Conservation (phyloP, 495 filamentous ascomycete species). For the Cudoniella acicularis region DNA sequence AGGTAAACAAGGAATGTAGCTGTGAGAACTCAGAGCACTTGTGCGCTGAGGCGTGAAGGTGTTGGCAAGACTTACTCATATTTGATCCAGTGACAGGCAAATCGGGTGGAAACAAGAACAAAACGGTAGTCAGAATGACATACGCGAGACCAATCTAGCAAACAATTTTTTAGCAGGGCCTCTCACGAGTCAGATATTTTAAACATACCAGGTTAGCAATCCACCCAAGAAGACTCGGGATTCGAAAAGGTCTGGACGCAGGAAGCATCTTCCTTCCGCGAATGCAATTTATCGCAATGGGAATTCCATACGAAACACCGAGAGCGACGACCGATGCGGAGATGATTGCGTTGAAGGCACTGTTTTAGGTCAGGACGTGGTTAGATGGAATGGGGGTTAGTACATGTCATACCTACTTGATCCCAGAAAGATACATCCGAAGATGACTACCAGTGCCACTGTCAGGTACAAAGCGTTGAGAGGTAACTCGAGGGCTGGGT, state of each 20-base stretch:
- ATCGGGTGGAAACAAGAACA: slow-evolving; percentile 73
- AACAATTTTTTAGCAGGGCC: slow-evolving; percentile 9
- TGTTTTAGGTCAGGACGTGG: background rate
- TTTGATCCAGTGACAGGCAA: slow-evolving; percentile 62
- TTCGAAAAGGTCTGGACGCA: slow-evolving; percentile 53
- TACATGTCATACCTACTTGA: slow-evolving; percentile 39
- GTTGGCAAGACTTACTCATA: slow-evolving; percentile 56
- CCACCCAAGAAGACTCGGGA: slow-evolving; percentile 58
- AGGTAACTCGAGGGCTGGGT: slow-evolving; percentile 60
- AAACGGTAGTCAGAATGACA: slow-evolving; percentile 62
- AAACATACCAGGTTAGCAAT: slow-evolving; percentile 49
- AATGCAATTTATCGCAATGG: slow-evolving; percentile 62
- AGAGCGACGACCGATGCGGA: slow-evolving; percentile 69
- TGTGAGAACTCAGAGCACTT: background rate
- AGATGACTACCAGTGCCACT: slow-evolving; percentile 58
- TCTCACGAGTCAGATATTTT: background rate
- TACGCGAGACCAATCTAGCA: slow-evolving; percentile 59
- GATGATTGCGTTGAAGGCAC: slow-evolving; percentile 62
- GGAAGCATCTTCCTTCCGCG: slow-evolving; percentile 64
- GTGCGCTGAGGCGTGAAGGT: background rate
- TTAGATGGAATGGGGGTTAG: background rate
- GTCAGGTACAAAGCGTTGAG: slow-evolving; percentile 68
- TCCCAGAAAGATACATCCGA: slow-evolving; percentile 73
- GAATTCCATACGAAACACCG: slow-evolving; percentile 69
- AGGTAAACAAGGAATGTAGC: too few species aligned